Percentiles rank a stretch among this genome's conserved stretches.
Conservation (phyloP, 352 stramenopile species). For the Globisporangium mamillatum region DNA sequence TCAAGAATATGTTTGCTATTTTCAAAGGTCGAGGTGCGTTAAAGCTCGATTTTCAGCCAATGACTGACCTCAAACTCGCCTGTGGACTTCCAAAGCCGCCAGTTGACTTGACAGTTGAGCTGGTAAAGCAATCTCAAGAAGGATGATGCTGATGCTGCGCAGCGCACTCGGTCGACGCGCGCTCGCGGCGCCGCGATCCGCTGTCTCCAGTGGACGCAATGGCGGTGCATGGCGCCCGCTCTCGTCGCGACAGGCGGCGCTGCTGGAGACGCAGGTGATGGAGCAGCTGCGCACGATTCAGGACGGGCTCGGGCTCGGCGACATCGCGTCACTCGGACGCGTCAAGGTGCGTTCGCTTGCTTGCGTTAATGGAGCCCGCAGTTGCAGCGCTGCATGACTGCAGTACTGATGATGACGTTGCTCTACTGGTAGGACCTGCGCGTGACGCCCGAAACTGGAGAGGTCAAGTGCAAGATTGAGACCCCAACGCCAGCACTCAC, state of each 20-base stretch:
- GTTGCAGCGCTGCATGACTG: neutral
- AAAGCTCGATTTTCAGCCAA: slow-evolving; percentile 13
- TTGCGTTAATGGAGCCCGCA: neutral
- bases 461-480: slow-evolving; percentile 76
- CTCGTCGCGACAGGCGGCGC: slow-evolving; percentile 58
- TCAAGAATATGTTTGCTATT: neutral
- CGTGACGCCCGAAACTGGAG: slow-evolving; percentile 37
- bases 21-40: neutral
- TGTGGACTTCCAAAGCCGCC: neutral
- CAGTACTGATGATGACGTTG: slow-evolving; percentile 2
- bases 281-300: slow-evolving; percentile 64
- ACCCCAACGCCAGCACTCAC: slow-evolving; percentile 62
- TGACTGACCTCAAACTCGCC: neutral
- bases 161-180: slow-evolving; percentile 22
- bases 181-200: neutral
- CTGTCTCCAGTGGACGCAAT: neutral
- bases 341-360: slow-evolving; percentile 54
- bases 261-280: slow-evolving; percentile 77
- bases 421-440: slow-evolving; percentile 39
- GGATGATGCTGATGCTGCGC: slow-evolving; percentile 18
- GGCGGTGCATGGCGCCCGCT: slow-evolving; percentile 28
- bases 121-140: slow-evolving; percentile 4
- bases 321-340: slow-evolving; percentile 73
- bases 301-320: slow-evolving; percentile 67
- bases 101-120: neutral